Conservation (phyloP, 306 rosid species). For the Rosa lucieae region DNA sequence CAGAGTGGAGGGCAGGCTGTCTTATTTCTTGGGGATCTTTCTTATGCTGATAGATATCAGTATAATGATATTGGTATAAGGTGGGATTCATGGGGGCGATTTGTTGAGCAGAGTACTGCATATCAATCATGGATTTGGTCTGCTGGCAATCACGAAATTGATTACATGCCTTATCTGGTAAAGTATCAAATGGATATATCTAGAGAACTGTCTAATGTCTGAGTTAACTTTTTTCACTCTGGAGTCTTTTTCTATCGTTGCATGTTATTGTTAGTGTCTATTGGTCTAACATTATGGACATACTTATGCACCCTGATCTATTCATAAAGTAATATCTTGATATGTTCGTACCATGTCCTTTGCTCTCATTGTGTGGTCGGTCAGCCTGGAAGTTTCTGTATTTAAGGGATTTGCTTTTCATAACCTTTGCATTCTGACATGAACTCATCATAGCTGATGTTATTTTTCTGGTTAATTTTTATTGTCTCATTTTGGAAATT, state of each 20-base stretch:
- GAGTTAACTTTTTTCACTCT: neutral
- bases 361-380: neutral
- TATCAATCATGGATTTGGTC: slow-evolving; percentile 96
- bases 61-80: slow-evolving; percentile 75
- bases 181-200: slow-evolving; percentile 20
- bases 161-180: slow-evolving; percentile 89
- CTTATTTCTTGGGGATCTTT: slow-evolving; percentile 84
- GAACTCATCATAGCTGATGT: neutral
- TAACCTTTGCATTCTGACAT: neutral
- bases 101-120: slow-evolving; percentile 73
- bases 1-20: slow-evolving; percentile 83
- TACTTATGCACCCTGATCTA: neutral
- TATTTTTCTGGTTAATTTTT: neutral
- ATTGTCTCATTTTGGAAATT: neutral
- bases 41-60: slow-evolving; percentile 89
- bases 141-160: slow-evolving; percentile 92
- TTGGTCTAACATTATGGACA: neutral
- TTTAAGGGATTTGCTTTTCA: neutral
- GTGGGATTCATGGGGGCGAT: slow-evolving; percentile 96
- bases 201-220: slow-evolving; percentile 2
- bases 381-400: neutral
- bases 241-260: neutral
- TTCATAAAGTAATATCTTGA: neutral
- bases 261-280: neutral
- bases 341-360: neutral